A percentile compares a stretch with the other conserved stretches of the same genome.
Conservation (phyloP, 805 yeast genomes). For the Hanseniaspora taiwanica region DNA sequence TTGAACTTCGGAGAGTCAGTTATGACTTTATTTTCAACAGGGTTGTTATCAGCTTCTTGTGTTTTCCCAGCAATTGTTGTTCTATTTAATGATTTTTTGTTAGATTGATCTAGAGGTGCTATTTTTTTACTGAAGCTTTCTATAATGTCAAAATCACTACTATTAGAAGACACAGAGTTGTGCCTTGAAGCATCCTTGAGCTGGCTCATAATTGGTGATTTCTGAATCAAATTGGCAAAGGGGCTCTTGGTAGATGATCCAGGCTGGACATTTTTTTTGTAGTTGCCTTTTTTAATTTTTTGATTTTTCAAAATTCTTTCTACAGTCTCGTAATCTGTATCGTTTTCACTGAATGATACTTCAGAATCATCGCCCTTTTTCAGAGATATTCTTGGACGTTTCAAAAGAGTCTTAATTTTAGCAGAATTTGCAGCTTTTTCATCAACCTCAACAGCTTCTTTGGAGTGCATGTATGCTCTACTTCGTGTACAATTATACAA, state of each 20-base stretch:
- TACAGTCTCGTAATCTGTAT: background rate
- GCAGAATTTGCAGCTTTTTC: no score
- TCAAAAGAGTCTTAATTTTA: background rate
- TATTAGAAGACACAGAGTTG: background rate
- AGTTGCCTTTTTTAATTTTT: background rate
- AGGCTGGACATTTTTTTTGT: background rate
- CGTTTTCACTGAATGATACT: background rate
- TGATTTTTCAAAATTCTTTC: background rate
- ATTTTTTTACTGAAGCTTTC: background rate
- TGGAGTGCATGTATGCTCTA: no score
- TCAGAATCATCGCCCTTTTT: background rate
- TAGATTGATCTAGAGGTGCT: no score
- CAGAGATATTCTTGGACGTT: background rate
- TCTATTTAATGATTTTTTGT: no score
- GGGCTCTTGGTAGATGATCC: background rate
- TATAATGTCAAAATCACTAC: background rate
- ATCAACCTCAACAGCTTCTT: no score
- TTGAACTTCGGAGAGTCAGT: no score
- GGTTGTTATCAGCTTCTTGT: no score
- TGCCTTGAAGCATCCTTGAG: background rate
- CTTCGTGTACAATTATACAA: no score
- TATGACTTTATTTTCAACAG: no score
- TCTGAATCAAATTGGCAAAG: no score
- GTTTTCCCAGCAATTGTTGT: no score
- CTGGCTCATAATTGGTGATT: background rate